Evolutionary conservation across 176 grass and related monocot species (phyloP).

Genomic region (Thalia dealbata): DNA sequence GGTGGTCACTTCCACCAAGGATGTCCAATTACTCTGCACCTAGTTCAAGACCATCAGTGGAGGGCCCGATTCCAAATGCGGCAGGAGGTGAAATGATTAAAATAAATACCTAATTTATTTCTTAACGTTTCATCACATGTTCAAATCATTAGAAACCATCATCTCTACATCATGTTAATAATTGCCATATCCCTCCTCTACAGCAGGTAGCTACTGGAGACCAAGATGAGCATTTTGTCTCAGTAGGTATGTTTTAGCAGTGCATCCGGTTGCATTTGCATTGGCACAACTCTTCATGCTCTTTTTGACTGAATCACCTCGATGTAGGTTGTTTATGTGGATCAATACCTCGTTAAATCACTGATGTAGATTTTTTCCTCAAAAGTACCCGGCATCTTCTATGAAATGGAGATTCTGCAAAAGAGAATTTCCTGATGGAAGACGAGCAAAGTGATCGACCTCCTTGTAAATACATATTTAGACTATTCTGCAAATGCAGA

Average conservation of each 20-base stretch:
- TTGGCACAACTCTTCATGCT: neutral
- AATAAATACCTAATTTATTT: constrained; percentile 17
- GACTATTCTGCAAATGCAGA: constrained; percentile 66
- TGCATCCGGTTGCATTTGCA: neutral
- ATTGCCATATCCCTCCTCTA: neutral
- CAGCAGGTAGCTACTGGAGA: constrained; percentile 48
- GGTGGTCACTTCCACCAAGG: constrained; percentile 56
- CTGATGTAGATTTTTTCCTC: neutral
- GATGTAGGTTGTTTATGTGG: constrained; percentile 4
- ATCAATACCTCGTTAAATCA: neutral
- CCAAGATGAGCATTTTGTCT: constrained; percentile 29
- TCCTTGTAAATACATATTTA: constrained; percentile 59
- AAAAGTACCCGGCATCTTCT: neutral
- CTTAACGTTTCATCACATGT: neutral
- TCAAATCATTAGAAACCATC: neutral
- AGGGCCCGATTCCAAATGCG: constrained; percentile 39
- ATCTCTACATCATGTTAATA: neutral
- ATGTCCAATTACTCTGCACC: constrained; percentile 41
- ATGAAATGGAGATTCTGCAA: constrained; percentile 22
- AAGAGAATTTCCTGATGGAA: constrained; percentile 15
- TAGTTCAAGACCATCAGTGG: constrained; percentile 37
- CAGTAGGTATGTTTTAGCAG: constrained; percentile 20
- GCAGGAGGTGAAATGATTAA: constrained; percentile 37
- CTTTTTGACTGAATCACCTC: neutral
- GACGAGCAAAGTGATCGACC: constrained; percentile 25